Conservation (phyloP, 2,329 filamentous ascomycete genomes). For the Fusarium cyanostomum region DNA sequence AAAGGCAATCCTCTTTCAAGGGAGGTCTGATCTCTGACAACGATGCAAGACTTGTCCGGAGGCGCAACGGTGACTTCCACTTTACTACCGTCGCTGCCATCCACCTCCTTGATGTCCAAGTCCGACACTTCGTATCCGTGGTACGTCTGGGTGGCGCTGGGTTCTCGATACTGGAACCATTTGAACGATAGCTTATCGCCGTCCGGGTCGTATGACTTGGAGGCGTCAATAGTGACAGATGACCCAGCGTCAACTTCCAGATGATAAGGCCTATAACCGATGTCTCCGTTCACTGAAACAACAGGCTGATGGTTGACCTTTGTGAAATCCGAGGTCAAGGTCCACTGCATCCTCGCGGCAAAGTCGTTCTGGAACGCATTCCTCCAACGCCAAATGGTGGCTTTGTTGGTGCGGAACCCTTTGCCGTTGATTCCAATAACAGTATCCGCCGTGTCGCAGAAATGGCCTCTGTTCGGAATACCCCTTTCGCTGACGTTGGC, state of each 20-base stretch:
- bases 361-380: slow-evolving; percentile 55
- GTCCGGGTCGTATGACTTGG: slow-evolving; percentile 58
- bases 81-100: slow-evolving; percentile 3
- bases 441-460: slow-evolving; percentile 35
- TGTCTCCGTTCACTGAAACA: slow-evolving; percentile 51
- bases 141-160: slow-evolving; percentile 24
- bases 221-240: slow-evolving; percentile 55
- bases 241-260: slow-evolving; percentile 53
- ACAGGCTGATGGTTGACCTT: slow-evolving; percentile 59
- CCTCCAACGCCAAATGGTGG: slow-evolving; percentile 56
- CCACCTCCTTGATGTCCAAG: background rate
- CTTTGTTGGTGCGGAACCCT: slow-evolving; percentile 42
- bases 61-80: slow-evolving; percentile 3
- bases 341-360: slow-evolving; percentile 55
- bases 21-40: slow-evolving; percentile 12
- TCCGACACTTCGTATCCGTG: slow-evolving; percentile 5
- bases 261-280: slow-evolving; percentile 49
- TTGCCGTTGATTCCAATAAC: slow-evolving; percentile 42
- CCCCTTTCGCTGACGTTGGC: slow-evolving; percentile 42
- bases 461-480: slow-evolving; percentile 8
- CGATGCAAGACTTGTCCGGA: slow-evolving; percentile 16
- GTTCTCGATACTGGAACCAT: slow-evolving; percentile 60
- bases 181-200: slow-evolving; percentile 54
- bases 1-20: slow-evolving; percentile 20
- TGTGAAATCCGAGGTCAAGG: slow-evolving; percentile 39